Conservation (phyloP, 768 basidiomycete species). For the Pulveroboletus sp. region DNA sequence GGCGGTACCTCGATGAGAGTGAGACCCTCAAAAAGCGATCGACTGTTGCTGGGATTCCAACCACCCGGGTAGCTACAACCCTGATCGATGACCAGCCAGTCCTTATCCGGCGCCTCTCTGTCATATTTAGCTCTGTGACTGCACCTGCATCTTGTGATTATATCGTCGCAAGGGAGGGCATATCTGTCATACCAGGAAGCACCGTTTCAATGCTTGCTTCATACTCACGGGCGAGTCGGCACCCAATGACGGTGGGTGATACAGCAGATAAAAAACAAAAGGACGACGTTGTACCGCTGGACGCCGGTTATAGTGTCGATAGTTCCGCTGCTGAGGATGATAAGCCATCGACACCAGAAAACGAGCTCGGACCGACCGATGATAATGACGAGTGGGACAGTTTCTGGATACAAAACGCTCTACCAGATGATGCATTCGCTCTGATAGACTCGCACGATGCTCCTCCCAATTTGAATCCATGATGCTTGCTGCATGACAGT, state of each 20-base stretch:
- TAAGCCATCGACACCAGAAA: conserved; percentile 22
- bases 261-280: conserved; percentile 1
- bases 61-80: not conserved
- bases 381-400: conserved; percentile 45
- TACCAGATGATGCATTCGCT: conserved; percentile 36
- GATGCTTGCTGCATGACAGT: not conserved
- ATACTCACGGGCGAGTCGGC: not conserved
- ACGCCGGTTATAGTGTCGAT: conserved; percentile 33
- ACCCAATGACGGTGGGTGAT: conserved; percentile 9
- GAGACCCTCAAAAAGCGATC: conserved; percentile 27
- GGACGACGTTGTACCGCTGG: conserved; percentile 32
- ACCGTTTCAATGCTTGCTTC: conserved; percentile 5
- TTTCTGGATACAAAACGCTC: conserved; percentile 40
- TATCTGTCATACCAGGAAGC: conserved; percentile 34
- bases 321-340: conserved; percentile 11
- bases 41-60: conserved; percentile 7
- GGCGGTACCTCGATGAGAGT: conserved; percentile 46
- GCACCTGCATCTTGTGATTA: conserved; percentile 66
- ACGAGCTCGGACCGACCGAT: conserved; percentile 15
- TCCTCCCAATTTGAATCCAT: conserved; percentile 12
- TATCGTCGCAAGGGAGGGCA: conserved; percentile 59
- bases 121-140: conserved; percentile 71
- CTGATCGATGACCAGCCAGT: conserved; percentile 39
- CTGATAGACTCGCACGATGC: conserved; percentile 11
- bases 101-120: conserved; percentile 64